Conservation (phyloP, 495 filamentous ascomycete species). For the Glarea lozoyensis region DNA sequence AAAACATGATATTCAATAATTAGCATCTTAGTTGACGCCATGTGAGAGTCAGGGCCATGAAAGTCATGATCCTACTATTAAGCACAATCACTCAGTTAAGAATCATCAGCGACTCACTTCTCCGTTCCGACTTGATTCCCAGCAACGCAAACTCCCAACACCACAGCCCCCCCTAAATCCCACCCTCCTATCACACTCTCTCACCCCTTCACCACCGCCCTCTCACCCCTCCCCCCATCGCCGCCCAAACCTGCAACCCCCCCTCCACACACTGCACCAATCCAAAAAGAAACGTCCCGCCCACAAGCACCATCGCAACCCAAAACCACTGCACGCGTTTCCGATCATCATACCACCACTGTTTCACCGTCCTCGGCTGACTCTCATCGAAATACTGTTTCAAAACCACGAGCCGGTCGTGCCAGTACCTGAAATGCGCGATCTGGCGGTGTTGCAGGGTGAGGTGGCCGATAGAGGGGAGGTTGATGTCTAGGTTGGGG, state of each 20-base stretch:
- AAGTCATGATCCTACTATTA: too few relatives aligned
- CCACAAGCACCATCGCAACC: neutral
- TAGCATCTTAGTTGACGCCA: too few relatives aligned
- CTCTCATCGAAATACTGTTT: conserved; percentile 44
- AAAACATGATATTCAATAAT: too few relatives aligned
- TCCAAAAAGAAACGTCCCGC: conserved; percentile 1
- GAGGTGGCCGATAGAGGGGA: conserved; percentile 24
- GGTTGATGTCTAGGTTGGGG: neutral
- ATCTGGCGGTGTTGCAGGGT: conserved; percentile 31
- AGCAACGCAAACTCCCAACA: too few relatives aligned
- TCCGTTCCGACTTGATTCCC: too few relatives aligned
- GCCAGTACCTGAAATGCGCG: conserved; percentile 38
- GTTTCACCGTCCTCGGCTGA: conserved; percentile 30
- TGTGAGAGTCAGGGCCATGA: too few relatives aligned
- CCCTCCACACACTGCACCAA: conserved; percentile 3
- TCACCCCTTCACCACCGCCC: too few relatives aligned
- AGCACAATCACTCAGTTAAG: too few relatives aligned
- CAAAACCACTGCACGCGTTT: conserved; percentile 40
- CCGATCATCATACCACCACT: conserved; percentile 43
- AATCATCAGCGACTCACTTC: too few relatives aligned
- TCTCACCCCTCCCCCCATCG: too few relatives aligned
- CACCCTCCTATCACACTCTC: too few relatives aligned
- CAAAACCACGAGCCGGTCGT: conserved; percentile 40
- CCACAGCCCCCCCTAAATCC: too few relatives aligned
- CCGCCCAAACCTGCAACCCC: neutral